Percentiles rank a stretch among this genome's conserved stretches.
Conservation (phyloP, 495 filamentous ascomycete species). For the Penicillium cataractarum region DNA sequence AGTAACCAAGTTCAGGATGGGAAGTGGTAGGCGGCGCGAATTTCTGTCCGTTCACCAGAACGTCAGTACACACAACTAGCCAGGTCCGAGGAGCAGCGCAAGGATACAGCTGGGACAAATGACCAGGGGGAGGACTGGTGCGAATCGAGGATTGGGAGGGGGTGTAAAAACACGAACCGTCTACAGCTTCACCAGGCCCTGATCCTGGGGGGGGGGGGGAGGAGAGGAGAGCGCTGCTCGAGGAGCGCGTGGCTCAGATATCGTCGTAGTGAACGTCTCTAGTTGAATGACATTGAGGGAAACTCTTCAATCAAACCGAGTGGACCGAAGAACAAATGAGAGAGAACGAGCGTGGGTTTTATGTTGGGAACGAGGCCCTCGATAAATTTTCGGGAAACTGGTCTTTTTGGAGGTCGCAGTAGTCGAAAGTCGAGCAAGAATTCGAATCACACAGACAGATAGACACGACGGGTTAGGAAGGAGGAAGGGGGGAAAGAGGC, state of each 20-base stretch:
- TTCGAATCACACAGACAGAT: slow-evolving; percentile 3
- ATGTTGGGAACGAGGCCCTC: slow-evolving; percentile 9
- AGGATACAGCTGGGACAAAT: slow-evolving; percentile 14
- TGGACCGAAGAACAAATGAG: slow-evolving; percentile 26
- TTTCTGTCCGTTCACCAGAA: slow-evolving; percentile 16
- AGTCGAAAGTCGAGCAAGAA: slow-evolving; percentile 8
- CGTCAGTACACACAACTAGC: slow-evolving; percentile 26
- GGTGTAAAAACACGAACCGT: slow-evolving; percentile 54
- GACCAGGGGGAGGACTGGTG: slow-evolving; percentile 1
- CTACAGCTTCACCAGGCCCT: slow-evolving; percentile 49
- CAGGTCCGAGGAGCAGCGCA: slow-evolving; percentile 5
- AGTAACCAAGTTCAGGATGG: slow-evolving; percentile 44
- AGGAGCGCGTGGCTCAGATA: slow-evolving; percentile 47
- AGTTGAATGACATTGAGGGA: slow-evolving; percentile 50
- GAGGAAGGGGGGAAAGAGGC: neutral
- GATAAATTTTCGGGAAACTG: slow-evolving; percentile 5
- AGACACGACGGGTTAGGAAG: neutral
- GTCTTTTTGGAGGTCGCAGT: neutral
- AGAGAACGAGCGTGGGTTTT: slow-evolving; percentile 30
- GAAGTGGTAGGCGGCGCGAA: slow-evolving; percentile 39
- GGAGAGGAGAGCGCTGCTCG: slow-evolving; percentile 44
- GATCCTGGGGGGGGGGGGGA: slow-evolving; percentile 42
- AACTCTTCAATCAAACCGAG: slow-evolving; percentile 29
- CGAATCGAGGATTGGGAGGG: slow-evolving; percentile 10
- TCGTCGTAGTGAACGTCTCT: slow-evolving; percentile 39